These are phyloP conservation scores for Erucastrum elatum DNA, from an alignment of 345 rosid genomes.

Conservation along the genomic window DNA sequence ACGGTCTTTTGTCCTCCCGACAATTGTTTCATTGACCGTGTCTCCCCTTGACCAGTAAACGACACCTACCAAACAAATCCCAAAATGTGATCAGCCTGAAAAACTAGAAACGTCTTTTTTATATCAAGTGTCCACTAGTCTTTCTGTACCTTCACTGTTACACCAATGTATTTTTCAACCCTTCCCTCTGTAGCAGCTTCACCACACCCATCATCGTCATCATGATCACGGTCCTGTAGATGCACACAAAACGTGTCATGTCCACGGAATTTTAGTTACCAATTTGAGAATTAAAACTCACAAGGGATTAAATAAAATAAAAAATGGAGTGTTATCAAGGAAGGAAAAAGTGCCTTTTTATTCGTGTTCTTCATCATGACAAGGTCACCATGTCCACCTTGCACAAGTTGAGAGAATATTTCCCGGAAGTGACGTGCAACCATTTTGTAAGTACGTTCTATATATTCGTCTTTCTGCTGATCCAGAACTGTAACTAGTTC, in stretches of 20 bases:
- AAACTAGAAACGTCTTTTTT: not conserved
- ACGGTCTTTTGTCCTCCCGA: slow-evolving; percentile 97
- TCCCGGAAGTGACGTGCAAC: slow-evolving; percentile 87
- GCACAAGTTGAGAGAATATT: slow-evolving; percentile 91
- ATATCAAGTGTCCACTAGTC: not conserved
- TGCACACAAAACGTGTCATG: not conserved
- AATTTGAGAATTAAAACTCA: slow-evolving; percentile 3
- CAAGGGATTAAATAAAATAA: not conserved
- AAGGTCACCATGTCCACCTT: slow-evolving; percentile 88
- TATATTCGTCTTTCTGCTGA: slow-evolving; percentile 93
- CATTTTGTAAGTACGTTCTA: slow-evolving; percentile 95
- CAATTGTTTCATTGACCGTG: slow-evolving; percentile 87
- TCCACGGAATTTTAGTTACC: not conserved
- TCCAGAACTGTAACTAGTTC: slow-evolving; percentile 85
- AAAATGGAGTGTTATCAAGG: not conserved
- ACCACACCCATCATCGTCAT: slow-evolving; percentile 68
- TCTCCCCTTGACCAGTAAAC: slow-evolving; percentile 92
- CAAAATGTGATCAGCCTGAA: slow-evolving; percentile 20
- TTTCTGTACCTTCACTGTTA: slow-evolving; percentile 82
- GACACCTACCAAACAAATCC: slow-evolving; percentile 58
- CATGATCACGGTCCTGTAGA: slow-evolving; percentile 65
- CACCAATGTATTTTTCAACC: slow-evolving; percentile 89
- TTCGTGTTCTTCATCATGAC: slow-evolving; percentile 68
- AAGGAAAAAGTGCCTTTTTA: slow-evolving; percentile 55
- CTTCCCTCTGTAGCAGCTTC: slow-evolving; percentile 74